These are phyloP conservation scores for Xylariaceae sp. DNA, from an alignment of 2,329 filamentous ascomycete species.

Conservation along the genomic window DNA sequence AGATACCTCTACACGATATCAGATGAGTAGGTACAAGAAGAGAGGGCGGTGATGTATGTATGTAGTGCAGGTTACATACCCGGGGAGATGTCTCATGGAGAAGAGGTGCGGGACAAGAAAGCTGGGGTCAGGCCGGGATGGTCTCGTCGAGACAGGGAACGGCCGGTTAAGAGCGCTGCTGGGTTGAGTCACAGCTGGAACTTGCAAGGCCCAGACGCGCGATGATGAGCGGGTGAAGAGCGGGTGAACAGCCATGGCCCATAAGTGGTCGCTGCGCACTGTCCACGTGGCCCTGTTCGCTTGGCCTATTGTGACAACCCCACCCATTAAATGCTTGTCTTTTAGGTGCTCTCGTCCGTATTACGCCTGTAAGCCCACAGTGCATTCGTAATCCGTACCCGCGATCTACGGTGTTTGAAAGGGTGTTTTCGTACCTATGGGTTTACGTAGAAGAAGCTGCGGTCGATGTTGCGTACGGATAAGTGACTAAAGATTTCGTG, in stretches of 20 bases:
- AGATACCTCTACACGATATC: not conserved
- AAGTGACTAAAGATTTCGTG: no score
- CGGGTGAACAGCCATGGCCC: no score
- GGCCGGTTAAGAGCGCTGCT: not conserved
- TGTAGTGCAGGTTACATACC: not conserved
- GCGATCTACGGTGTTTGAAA: no score
- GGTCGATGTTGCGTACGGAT: no score
- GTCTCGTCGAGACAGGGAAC: not conserved
- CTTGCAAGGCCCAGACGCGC: not conserved
- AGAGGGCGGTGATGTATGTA: not conserved
- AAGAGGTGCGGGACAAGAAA: not conserved
- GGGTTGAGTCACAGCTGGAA: not conserved
- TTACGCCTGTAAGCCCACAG: not conserved
- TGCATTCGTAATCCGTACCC: not conserved
- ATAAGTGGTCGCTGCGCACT: constrained; percentile 4
- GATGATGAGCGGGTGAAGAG: no score
- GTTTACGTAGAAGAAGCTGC: no score
- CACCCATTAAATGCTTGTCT: not conserved
- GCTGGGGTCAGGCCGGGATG: not conserved
- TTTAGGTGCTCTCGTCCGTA: not conserved
- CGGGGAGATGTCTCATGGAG: not conserved
- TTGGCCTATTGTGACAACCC: not conserved
- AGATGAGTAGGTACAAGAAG: not conserved
- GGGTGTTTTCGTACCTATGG: no score
- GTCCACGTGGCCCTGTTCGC: constrained; percentile 9